Conservation (phyloP, 106 monocot species). For the Dioscorea dumetorum region DNA sequence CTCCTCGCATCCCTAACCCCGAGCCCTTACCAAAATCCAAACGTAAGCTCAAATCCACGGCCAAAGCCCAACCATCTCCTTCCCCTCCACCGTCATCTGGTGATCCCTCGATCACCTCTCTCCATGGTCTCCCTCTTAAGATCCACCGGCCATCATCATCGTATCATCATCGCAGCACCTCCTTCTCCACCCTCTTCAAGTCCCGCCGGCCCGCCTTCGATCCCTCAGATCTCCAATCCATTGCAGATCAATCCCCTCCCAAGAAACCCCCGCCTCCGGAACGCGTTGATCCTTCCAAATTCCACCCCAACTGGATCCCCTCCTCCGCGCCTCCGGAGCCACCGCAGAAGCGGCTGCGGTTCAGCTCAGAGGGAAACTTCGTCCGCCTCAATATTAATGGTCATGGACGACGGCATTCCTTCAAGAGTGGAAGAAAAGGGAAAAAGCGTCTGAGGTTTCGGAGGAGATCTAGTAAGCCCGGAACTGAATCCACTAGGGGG, state of each 20-base stretch:
- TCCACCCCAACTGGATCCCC: constrained; percentile 23
- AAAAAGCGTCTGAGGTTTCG: constrained; percentile 21
- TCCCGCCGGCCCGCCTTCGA: constrained; percentile 47
- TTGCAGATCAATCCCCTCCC: not conserved
- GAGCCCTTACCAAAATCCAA: constrained; percentile 22
- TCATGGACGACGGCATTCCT: constrained; percentile 36
- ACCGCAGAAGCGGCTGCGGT: constrained; percentile 23
- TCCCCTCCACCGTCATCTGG: constrained; percentile 24
- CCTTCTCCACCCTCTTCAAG: constrained; percentile 59
- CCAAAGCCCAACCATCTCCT: not conserved
- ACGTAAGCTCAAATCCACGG: not conserved
- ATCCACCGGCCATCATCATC: constrained; percentile 9
- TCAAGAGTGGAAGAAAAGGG: constrained; percentile 23
- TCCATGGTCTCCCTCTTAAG: constrained; percentile 31
- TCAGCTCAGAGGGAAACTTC: constrained; percentile 63
- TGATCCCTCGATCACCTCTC: constrained; percentile 4
- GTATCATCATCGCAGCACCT: constrained; percentile 16
- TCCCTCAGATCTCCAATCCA: constrained; percentile 13
- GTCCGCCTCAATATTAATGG: constrained; percentile 85
- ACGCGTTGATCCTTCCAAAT: constrained; percentile 10
- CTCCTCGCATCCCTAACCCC: constrained; percentile 14
- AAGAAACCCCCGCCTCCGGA: too few relatives aligned
- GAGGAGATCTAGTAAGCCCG: constrained; percentile 16
- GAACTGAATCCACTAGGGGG: not conserved
- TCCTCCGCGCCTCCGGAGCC: constrained; percentile 1